Percentiles rank a stretch among this genome's conserved stretches.
Conservation (phyloP, 768 basidiomycete genomes). For the Zangia roseola region DNA sequence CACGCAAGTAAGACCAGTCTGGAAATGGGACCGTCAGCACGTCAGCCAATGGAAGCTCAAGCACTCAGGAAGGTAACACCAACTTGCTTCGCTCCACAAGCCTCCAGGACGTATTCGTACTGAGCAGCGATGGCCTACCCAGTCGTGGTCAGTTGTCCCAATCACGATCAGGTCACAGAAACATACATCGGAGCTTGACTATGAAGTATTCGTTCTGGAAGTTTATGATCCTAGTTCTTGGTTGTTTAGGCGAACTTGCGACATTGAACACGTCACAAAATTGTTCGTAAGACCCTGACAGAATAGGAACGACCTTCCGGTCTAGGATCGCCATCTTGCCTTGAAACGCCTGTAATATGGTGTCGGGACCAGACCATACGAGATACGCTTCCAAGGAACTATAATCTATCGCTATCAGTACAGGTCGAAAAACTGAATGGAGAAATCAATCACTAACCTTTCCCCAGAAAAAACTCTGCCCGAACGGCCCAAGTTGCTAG, state of each 20-base stretch:
- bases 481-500: conserved; percentile 9
- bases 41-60: not conserved
- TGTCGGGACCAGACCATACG: conserved; percentile 11
- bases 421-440: not conserved
- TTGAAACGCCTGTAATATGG: conserved; percentile 11
- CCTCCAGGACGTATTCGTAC: not conserved
- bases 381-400: conserved; percentile 10
- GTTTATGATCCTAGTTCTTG: not conserved
- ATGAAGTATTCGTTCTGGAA: not conserved
- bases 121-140: conserved; percentile 9
- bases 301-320: conserved; percentile 6
- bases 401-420: not conserved
- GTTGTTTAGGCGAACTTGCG: not conserved
- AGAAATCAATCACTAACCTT: conserved; percentile 3
- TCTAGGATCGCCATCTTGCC: conserved; percentile 7
- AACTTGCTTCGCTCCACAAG: conserved; percentile 15
- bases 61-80: not conserved
- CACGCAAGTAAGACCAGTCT: conserved; percentile 21
- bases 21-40: not conserved
- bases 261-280: conserved; percentile 6
- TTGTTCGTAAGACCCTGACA: conserved; percentile 6
- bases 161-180: not conserved
- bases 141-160: too few species aligned
- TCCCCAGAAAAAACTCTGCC: conserved; percentile 6
- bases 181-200: conserved; percentile 13